Percentiles rank a stretch among this genome's conserved stretches.
These are phyloP conservation scores for Betula pendula DNA, from an alignment of 306 rosid species.

Conservation along the genomic window DNA sequence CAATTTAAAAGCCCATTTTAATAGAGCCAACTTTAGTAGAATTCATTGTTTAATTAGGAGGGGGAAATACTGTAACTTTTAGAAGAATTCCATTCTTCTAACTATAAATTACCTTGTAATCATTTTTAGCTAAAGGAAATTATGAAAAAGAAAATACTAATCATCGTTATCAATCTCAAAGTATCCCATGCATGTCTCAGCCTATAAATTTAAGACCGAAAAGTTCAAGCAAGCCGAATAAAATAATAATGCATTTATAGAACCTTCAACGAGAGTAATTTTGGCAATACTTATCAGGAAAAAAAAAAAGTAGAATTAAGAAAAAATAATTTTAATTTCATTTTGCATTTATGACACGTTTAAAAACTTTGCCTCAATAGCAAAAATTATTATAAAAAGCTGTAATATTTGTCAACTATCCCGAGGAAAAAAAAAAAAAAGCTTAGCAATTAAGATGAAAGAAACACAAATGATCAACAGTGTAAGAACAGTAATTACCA, in stretches of 20 bases:
- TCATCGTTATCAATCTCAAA: background rate
- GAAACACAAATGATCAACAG: no score
- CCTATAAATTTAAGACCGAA: background rate
- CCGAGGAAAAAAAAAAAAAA: no score
- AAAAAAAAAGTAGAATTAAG: no score
- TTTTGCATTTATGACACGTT: no score
- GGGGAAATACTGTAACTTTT: background rate
- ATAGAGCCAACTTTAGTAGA: background rate
- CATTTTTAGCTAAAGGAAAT: background rate
- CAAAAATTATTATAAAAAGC: no score
- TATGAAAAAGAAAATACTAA: background rate
- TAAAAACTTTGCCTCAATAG: no score
- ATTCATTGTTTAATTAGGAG: background rate
- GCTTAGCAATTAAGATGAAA: background rate
- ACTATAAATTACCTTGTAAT: background rate
- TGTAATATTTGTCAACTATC: no score
- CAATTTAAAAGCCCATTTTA: background rate
- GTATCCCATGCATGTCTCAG: background rate
- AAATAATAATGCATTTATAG: background rate
- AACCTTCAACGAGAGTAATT: background rate
- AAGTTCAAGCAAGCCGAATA: background rate
- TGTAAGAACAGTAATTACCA: no score
- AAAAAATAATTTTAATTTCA: no score
- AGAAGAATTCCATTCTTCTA: background rate
- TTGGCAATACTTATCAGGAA: no score